phyloP scores from a whole-genome alignment of 306 rosid species.

The Gastrolobium bilobum region DNA sequence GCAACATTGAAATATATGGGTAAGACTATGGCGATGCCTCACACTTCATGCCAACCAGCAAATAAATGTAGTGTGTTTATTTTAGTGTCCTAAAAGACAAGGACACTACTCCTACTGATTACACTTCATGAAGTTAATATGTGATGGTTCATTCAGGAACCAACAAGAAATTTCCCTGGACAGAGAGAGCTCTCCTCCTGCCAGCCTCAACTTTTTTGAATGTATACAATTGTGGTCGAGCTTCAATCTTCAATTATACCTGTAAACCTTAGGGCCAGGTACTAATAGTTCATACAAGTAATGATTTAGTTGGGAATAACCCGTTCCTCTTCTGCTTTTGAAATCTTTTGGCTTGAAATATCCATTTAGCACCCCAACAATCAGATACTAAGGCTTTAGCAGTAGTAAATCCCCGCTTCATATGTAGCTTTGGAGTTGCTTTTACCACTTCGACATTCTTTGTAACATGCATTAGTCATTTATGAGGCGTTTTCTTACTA shows the following conservation, averaged over 20 bases:
- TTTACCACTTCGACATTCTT: neutral
- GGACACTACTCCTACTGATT: neutral
- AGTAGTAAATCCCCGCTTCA: neutral
- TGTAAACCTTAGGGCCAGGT: neutral
- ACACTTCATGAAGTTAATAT: conserved; percentile 14
- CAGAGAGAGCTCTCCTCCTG: neutral
- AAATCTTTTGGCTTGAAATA: conserved; percentile 17
- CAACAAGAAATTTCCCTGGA: neutral
- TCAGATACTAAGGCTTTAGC: neutral
- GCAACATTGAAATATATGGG: neutral
- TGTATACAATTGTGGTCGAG: neutral
- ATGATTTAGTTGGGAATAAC: conserved; percentile 36
- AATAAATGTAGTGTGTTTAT: neutral
- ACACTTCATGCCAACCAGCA: neutral
- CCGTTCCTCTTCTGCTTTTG: conserved; percentile 11
- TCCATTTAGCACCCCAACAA: neutral
- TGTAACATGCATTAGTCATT: neutral
- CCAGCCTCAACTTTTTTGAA: neutral
- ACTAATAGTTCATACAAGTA: neutral
- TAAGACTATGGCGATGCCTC: neutral
- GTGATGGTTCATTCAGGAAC: neutral
- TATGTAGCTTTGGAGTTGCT: neutral
- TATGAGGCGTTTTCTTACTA: neutral
- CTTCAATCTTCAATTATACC: neutral
- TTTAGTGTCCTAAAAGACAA: neutral